Conservation (phyloP, 78 protist species). For the Dictyostelium capitatum region DNA sequence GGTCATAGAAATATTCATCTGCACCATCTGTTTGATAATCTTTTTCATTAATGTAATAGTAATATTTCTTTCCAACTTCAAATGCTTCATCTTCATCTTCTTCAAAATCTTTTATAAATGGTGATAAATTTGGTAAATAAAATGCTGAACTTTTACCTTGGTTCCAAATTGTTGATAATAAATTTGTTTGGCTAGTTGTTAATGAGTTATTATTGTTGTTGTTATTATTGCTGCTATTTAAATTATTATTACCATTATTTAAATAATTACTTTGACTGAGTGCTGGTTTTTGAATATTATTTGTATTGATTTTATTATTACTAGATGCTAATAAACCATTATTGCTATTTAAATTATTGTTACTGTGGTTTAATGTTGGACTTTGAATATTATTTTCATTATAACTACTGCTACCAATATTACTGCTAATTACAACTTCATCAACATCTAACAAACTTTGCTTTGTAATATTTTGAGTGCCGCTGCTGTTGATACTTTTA, state of each 20-base stretch:
- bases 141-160: neutral
- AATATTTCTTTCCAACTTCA: conserved; percentile 43
- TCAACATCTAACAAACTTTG: neutral
- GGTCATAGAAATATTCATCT: conserved; percentile 16
- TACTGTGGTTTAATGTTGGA: neutral
- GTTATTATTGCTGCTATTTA: neutral
- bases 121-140: conserved; percentile 42
- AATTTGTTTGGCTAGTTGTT: neutral
- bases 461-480: neutral
- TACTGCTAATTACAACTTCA: neutral
- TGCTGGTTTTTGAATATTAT: neutral
- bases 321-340: neutral
- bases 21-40: neutral
- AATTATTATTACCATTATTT: neutral
- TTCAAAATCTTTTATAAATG: conserved; percentile 38
- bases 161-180: neutral
- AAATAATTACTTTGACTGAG: neutral
- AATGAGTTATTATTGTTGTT: neutral
- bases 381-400: neutral
- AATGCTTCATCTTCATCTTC: conserved; percentile 23
- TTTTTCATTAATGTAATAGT: conserved; percentile 34
- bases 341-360: neutral
- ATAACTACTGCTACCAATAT: neutral
- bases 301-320: neutral
- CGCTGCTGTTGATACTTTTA: neutral